Conservation (phyloP, 169 alveolate genomes). For the Plasmodium fragile region DNA sequence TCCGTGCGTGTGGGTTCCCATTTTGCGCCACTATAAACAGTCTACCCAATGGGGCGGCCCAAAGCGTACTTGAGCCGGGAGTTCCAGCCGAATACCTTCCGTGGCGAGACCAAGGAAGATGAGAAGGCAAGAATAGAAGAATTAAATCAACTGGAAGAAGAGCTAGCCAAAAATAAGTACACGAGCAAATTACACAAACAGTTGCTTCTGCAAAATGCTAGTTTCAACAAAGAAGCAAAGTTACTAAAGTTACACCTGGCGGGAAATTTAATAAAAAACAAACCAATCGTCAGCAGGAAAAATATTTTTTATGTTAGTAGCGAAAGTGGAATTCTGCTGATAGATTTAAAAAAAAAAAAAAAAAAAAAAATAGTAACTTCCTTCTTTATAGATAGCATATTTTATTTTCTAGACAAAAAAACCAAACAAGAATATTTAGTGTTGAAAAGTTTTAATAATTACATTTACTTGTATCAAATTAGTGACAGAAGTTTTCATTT, state of each 20-base stretch:
- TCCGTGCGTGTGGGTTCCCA: background rate
- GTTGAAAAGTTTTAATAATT: constrained; percentile 22
- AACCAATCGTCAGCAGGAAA: constrained; percentile 10
- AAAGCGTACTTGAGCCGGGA: background rate
- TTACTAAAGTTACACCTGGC: constrained; percentile 1
- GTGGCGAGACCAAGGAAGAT: background rate
- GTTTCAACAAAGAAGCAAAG: constrained; percentile 8
- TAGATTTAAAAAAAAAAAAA: constrained; percentile 46
- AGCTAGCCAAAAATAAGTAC: constrained; percentile 26
- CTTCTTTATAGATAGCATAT: constrained; percentile 39
- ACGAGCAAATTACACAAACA: constrained; percentile 22
- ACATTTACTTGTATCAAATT: constrained; percentile 38
- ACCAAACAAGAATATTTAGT: constrained; percentile 48
- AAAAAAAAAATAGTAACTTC: constrained; percentile 56
- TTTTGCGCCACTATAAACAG: background rate
- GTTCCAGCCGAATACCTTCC: background rate
- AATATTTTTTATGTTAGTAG: constrained; percentile 15
- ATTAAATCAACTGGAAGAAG: constrained; percentile 10
- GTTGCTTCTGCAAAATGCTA: constrained; percentile 13
- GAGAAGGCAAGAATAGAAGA: background rate
- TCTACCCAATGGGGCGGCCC: background rate
- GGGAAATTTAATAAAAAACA: constrained; percentile 43
- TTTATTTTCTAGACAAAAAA: constrained; percentile 53
- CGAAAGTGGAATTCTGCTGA: constrained; percentile 16
- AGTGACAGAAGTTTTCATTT: constrained; percentile 11